Evolutionary conservation across 2,329 filamentous ascomycete species (phyloP), one percentile per base, ranked within the genome.

Genomic region (Fusarium ramigenum): DNA sequence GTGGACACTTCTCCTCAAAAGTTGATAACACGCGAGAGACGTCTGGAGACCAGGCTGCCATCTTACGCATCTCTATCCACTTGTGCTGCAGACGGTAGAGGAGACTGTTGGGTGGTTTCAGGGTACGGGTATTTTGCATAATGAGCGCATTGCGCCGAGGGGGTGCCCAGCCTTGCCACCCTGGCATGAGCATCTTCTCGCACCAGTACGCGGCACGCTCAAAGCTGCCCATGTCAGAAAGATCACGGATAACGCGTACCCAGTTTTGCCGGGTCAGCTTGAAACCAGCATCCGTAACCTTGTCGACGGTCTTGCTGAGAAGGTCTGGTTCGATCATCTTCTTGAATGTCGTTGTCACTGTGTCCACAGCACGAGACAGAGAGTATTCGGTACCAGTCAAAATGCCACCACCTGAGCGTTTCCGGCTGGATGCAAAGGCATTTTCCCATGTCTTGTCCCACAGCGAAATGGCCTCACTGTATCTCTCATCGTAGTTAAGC

Each of bases 121-220:
- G 69, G 50, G 78, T 64, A 36, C 79, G 82, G 42, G 83, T 79
- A 52, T 79, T 76, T 46, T 82, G 83, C 50, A 81, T 73, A 30
- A 83, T 80, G 32, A 84, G 84, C 52, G 66, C 21, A 14, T 61
- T 62, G 10, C 47, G 60, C 44, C 75, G 64, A 10, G 70, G 37
- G 23, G 76, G 73, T 19, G 68, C 74, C 93, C 95, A 98, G 30
- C 94, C 94, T 16, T 89, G 88, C 88, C 95, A 97, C 39, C 89
- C 86, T 2, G 89, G 87, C 88, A 97, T 97, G 62, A 98, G 90
- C 68, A 90, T 89, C 32, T 86, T 83, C 83, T 98, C 96, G 79
- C 93, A 96, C 58, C 91, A 83, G 28, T 84, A 79, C 82, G 96
- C 97, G 42, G 95, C 95, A 25, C 92, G 86, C 53, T 89, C 82